phyloP scores from a whole-genome alignment of 2,329 filamentous ascomycete species.

The Ceratocystis albifundus region DNA sequence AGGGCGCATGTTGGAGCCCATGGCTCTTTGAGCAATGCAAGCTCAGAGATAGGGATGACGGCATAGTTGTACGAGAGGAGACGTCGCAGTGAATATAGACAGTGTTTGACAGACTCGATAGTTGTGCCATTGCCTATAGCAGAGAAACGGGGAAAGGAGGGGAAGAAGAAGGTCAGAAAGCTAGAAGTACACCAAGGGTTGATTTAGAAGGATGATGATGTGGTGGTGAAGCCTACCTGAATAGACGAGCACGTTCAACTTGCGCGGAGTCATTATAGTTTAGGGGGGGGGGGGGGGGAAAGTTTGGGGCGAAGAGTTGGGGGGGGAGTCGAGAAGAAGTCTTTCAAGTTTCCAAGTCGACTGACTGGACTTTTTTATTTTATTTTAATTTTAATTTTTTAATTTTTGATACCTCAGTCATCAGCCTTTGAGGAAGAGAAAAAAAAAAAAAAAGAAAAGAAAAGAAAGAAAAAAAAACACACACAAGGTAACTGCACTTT shows the following conservation, averaged over 20 bases:
- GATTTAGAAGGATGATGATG: background rate
- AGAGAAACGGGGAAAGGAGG: background rate
- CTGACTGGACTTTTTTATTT: background rate
- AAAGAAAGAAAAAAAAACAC: background rate
- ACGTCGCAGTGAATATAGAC: conserved; percentile 72
- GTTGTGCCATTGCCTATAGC: conserved; percentile 67
- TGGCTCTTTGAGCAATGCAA: conserved; percentile 75
- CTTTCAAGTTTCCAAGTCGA: background rate
- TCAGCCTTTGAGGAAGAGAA: background rate
- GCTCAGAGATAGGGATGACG: conserved; percentile 70
- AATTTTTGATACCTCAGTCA: background rate
- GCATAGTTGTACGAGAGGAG: conserved; percentile 86
- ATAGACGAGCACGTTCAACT: conserved; percentile 87
- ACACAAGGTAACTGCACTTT: background rate
- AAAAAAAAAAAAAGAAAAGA: too few relatives aligned
- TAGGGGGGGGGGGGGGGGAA: too few relatives aligned
- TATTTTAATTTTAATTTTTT: background rate
- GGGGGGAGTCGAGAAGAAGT: background rate
- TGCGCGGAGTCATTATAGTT: conserved; percentile 49
- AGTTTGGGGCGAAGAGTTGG: background rate
- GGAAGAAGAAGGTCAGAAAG: background rate
- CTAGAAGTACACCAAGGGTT: background rate
- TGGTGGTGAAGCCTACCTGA: conserved; percentile 50
- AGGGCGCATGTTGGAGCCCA: conserved; percentile 81
- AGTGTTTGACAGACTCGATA: conserved; percentile 78